Conservation (phyloP, 768 basidiomycete genomes). For the Leccinum rimulosum region DNA sequence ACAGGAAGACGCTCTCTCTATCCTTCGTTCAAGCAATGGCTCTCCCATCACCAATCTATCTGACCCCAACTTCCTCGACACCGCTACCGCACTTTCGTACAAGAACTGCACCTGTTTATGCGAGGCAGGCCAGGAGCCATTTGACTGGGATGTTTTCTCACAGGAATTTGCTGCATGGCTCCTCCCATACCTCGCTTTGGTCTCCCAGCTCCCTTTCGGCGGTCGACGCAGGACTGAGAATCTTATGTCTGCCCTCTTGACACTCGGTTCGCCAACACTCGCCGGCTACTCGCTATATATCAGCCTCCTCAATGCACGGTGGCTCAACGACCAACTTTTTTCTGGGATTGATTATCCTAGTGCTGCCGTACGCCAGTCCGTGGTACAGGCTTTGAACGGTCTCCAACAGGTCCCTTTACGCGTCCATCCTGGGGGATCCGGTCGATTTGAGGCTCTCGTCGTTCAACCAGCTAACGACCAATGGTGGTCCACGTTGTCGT, state of each 20-base stretch:
- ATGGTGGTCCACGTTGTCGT: slow-evolving; percentile 39
- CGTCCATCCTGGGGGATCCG: slow-evolving; percentile 25
- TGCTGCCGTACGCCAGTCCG: slow-evolving; percentile 8
- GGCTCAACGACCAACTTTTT: slow-evolving; percentile 36
- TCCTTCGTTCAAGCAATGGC: neutral
- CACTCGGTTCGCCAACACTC: slow-evolving; percentile 44
- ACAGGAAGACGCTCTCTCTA: neutral
- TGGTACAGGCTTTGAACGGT: slow-evolving; percentile 35
- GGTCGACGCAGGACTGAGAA: slow-evolving; percentile 41
- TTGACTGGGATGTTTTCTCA: slow-evolving; percentile 21
- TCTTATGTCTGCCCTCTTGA: slow-evolving; percentile 40
- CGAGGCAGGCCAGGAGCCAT: slow-evolving; percentile 10
- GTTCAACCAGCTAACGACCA: slow-evolving; percentile 41
- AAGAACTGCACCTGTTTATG: slow-evolving; percentile 5
- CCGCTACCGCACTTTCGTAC: slow-evolving; percentile 12
- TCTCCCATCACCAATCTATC: neutral
- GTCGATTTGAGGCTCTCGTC: slow-evolving; percentile 40
- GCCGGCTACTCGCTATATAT: slow-evolving; percentile 45
- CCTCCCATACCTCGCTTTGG: slow-evolving; percentile 46
- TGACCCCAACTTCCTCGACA: neutral
- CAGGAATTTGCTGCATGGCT: slow-evolving; percentile 46
- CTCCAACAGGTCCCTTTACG: slow-evolving; percentile 44
- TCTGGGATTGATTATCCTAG: slow-evolving; percentile 30
- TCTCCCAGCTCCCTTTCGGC: slow-evolving; percentile 51
- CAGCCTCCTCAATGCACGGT: slow-evolving; percentile 43